These are phyloP conservation scores for Ensete ventricosum DNA, from an alignment of 176 grass and related monocot genomes.

Conservation along the genomic window DNA sequence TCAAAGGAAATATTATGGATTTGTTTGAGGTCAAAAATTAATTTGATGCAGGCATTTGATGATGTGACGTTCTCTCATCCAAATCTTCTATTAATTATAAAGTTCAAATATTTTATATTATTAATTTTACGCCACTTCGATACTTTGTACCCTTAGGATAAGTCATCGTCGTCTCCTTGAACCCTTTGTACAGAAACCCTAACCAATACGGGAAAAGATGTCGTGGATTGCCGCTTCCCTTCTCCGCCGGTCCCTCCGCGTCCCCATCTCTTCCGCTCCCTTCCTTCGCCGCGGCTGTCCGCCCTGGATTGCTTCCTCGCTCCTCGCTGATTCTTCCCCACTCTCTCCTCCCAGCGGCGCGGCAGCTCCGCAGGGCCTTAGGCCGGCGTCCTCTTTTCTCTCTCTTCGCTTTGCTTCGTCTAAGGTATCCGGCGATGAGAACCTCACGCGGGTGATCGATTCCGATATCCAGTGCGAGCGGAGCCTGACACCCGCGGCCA, in stretches of 20 bases:
- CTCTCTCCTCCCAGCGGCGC: neutral
- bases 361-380: neutral
- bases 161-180: neutral
- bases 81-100: too few species aligned
- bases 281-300: conserved; percentile 1
- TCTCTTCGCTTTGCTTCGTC: conserved; percentile 37
- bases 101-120: too few species aligned
- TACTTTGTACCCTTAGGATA: too few species aligned
- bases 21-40: too few species aligned
- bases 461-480: conserved; percentile 52
- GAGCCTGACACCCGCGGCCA: conserved; percentile 23
- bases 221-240: conserved; percentile 26
- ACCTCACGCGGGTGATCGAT: conserved; percentile 47
- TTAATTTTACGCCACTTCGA: too few species aligned
- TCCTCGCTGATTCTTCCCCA: neutral
- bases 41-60: too few species aligned
- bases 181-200: neutral
- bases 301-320: conserved; percentile 8
- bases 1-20: too few species aligned
- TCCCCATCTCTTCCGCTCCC: neutral
- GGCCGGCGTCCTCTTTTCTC: neutral
- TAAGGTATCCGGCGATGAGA: conserved; percentile 45
- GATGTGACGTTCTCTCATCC: too few species aligned
- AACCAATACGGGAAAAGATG: conserved; percentile 21
- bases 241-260: conserved; percentile 24